Percentiles rank a stretch among this genome's conserved stretches.
Conservation (phyloP, 257 asterid genomes). For the Mentha longifolia region DNA sequence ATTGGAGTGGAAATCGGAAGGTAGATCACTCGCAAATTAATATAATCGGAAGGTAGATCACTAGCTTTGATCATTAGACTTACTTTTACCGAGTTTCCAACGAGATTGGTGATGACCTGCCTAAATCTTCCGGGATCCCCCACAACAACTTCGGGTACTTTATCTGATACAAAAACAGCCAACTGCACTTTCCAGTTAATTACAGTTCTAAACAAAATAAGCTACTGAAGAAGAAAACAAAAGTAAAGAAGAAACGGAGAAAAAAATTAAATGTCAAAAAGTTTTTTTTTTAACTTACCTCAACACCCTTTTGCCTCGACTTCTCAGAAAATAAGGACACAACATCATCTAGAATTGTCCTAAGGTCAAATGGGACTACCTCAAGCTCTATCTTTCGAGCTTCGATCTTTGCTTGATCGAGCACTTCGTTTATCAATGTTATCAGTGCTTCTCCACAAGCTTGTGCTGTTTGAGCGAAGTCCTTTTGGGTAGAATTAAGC, state of each 20-base stretch:
- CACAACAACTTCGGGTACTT: constrained; percentile 79
- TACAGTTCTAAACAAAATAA: constrained; percentile 22
- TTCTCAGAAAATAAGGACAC: constrained; percentile 86
- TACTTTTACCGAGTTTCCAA: constrained; percentile 95
- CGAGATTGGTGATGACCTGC: constrained; percentile 92
- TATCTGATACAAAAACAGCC: constrained; percentile 88
- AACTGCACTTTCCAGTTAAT: constrained; percentile 59
- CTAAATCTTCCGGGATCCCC: constrained; percentile 98
- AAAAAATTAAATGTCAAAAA: too few relatives aligned
- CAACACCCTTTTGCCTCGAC: constrained; percentile 82
- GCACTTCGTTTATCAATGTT: constrained; percentile 90
- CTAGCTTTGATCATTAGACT: constrained; percentile 35
- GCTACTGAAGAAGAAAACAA: background rate
- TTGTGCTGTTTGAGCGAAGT: constrained; percentile 93
- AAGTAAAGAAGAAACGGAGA: background rate
- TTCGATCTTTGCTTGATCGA: constrained; percentile 92
- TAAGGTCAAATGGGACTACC: constrained; percentile 76
- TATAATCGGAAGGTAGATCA: background rate
- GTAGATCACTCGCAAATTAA: background rate
- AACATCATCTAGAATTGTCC: constrained; percentile 81
- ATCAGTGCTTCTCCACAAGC: constrained; percentile 87
- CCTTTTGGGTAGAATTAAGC: constrained; percentile 81
- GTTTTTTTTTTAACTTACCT: constrained; percentile 49
- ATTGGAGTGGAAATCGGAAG: background rate
- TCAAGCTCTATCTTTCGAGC: constrained; percentile 88